A percentile compares a stretch with the other conserved stretches of the same genome.
phyloP scores from a whole-genome alignment of 345 rosid species.

The Euphorbia tirucalli region DNA sequence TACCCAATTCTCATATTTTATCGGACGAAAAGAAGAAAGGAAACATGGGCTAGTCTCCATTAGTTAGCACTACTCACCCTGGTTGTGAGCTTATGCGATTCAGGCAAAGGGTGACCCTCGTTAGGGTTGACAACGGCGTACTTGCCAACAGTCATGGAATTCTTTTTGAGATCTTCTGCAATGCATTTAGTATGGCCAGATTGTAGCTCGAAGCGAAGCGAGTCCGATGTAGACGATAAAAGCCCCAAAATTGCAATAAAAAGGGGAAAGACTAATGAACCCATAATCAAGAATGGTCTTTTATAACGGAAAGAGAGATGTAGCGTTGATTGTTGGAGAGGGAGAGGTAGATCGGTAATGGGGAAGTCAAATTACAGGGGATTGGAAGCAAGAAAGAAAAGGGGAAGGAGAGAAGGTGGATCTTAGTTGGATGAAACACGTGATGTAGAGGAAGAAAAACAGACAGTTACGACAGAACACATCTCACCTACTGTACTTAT shows the following conservation, averaged over 20 bases:
- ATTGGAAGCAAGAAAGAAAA: not conserved
- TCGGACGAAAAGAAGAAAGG: not conserved
- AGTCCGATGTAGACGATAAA: slow-evolving; percentile 31
- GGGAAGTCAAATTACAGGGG: not conserved
- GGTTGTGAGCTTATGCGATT: slow-evolving; percentile 66
- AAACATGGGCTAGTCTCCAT: not conserved
- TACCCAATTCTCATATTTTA: not conserved
- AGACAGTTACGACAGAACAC: not conserved
- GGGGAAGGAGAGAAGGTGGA: not conserved
- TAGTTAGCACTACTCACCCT: slow-evolving; percentile 36
- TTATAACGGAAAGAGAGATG: not conserved
- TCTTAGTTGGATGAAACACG: not conserved
- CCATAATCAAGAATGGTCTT: not conserved
- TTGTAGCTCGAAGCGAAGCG: slow-evolving; percentile 70
- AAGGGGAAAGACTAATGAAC: not conserved
- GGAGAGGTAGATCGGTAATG: not conserved
- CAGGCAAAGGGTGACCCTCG: slow-evolving; percentile 68
- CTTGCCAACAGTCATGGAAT: slow-evolving; percentile 86
- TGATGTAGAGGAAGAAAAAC: not conserved
- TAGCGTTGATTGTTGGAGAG: not conserved
- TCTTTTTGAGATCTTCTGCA: slow-evolving; percentile 79
- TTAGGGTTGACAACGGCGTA: slow-evolving; percentile 66
- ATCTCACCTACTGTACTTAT: not conserved
- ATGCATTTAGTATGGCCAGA: slow-evolving; percentile 88
- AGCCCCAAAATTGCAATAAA: slow-evolving; percentile 21